These are phyloP conservation scores for Chlorociboria aeruginascens DNA, from an alignment of 495 filamentous ascomycete species.

Conservation along the genomic window DNA sequence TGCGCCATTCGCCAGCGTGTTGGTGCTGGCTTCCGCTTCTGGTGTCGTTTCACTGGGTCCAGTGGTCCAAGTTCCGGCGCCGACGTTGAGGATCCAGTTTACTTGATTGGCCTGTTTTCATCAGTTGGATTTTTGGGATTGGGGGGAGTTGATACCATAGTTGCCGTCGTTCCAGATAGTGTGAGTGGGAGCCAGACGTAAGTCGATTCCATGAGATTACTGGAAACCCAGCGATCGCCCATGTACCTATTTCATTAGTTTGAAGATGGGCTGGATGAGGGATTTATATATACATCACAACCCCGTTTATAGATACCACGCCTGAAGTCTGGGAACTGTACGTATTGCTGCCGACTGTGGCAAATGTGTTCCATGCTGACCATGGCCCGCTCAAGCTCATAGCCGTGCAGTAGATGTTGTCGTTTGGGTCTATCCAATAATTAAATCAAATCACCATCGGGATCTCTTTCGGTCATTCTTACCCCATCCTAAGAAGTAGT, in stretches of 20 bases:
- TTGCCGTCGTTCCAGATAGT: slow-evolving; percentile 41
- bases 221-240: slow-evolving; percentile 51
- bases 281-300: slow-evolving; percentile 12
- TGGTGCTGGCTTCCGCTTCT: slow-evolving; percentile 33
- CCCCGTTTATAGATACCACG: slow-evolving; percentile 11
- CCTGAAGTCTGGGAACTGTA: slow-evolving; percentile 20
- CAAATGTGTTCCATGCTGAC: slow-evolving; percentile 48
- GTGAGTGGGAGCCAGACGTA: slow-evolving; percentile 57
- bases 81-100: slow-evolving; percentile 39
- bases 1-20: slow-evolving; percentile 12
- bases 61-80: slow-evolving; percentile 25
- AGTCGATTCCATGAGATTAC: slow-evolving; percentile 45
- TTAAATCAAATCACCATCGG: slow-evolving; percentile 15
- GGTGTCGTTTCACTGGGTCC: slow-evolving; percentile 36
- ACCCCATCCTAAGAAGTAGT: slow-evolving; percentile 8
- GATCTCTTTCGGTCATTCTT: neutral
- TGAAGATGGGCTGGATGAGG: slow-evolving; percentile 37
- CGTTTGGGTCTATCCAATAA: slow-evolving; percentile 39
- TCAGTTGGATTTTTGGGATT: neutral
- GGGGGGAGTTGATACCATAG: slow-evolving; percentile 21
- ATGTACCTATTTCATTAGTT: slow-evolving; percentile 44
- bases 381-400: slow-evolving; percentile 28
- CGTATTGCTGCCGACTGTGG: slow-evolving; percentile 36
- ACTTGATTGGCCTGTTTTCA: slow-evolving; percentile 26
- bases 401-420: slow-evolving; percentile 41